Conservation (phyloP, 139 green algal genomes). For the Coelastrella sp. region DNA sequence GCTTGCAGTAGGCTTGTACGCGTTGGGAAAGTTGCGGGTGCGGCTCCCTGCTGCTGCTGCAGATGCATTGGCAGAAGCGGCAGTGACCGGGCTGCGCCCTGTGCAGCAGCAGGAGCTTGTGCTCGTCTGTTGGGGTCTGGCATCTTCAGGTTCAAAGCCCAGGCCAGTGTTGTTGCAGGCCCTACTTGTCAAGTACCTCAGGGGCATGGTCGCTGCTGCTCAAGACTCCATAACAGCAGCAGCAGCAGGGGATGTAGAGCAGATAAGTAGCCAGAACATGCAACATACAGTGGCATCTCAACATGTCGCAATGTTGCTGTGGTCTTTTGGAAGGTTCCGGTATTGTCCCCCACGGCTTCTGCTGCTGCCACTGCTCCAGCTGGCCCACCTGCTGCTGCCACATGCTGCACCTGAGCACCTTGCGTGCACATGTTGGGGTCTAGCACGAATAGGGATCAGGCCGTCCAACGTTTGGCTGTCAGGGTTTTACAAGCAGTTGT, state of each 20-base stretch:
- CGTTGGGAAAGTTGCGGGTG: background rate
- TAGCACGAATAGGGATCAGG: background rate
- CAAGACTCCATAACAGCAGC: background rate
- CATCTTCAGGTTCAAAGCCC: background rate
- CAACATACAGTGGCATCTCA: background rate
- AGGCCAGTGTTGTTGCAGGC: background rate
- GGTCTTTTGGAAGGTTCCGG: background rate
- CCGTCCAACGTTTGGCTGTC: background rate
- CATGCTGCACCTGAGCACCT: background rate
- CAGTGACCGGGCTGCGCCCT: background rate
- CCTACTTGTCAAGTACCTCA: background rate
- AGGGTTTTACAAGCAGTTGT: background rate
- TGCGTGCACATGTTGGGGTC: background rate
- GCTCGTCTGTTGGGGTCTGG: background rate
- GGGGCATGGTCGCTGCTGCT: background rate
- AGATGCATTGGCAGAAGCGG: background rate
- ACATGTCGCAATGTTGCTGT: constrained; percentile 26
- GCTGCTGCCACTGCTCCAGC: constrained; percentile 28
- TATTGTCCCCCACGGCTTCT: background rate
- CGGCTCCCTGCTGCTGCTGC: background rate
- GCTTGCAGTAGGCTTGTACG: background rate
- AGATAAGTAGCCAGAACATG: background rate
- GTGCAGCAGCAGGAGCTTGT: constrained; percentile 28
- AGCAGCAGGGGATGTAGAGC: background rate
- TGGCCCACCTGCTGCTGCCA: background rate